Evolutionary conservation across 2,329 filamentous ascomycete species (phyloP), one percentile per base, ranked within the genome.

Genomic region (Colletotrichum endophyticum): DNA sequence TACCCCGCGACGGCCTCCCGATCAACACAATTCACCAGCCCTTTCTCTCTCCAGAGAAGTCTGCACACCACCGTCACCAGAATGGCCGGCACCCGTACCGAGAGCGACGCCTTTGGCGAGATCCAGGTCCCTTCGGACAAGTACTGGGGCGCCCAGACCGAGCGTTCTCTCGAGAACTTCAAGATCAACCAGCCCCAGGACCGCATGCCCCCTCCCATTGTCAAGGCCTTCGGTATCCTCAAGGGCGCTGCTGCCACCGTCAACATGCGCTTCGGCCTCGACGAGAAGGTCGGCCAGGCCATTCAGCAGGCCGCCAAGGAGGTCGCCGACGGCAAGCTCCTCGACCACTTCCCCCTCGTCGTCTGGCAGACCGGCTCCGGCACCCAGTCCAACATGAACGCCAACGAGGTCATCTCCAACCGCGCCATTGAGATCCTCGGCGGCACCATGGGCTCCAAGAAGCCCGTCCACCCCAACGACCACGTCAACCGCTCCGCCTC

Each of bases 331-430:
- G 93, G 97, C 84, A 98, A 98, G 91, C 94, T 99, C 82, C 86
- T 98, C 83, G 96, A 98, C 86, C 96, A 99, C 90, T 99, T 99
- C 89, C 97, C 97, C 79, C 95, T 99, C 77, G 96, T 99, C 73
- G 96, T 99, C 84, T 99, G 97, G 97, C 97, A 99, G 90, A 99
- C 97, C 71, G 97, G 97, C 79, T 99, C 97, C 67, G 97, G 97
- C 84, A 99, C 97, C 34, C 97, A 99, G 90, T 98, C 96, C 86
- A 99, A 98, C 92, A 99, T 99, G 97, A 99, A 99, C 89, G 96
- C 96, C 85, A 99, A 99, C 90, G 97, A 99, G 87, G 97, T 99
- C 87, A 99, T 99, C 87, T 98, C 96, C 79, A 99, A 99, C 92
- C 95, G 97, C 80, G 97, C 97, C 79, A 99, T 99, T 86, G 96